phyloP scores from a whole-genome alignment of 208 protist genomes.

The Sergeia podlipaevii region DNA sequence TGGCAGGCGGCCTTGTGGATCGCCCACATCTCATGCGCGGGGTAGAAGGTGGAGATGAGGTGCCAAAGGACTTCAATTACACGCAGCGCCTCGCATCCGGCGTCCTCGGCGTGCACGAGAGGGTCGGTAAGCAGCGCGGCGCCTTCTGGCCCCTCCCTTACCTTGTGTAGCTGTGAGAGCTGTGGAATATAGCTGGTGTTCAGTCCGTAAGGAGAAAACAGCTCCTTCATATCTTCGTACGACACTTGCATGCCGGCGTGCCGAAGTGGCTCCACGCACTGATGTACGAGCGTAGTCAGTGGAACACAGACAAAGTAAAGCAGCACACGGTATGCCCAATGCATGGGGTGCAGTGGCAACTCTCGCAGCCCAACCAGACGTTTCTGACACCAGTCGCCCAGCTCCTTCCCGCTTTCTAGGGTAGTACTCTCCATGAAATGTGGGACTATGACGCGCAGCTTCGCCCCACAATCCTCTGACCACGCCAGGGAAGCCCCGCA shows the following conservation, averaged over 20 bases:
- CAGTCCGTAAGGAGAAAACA: slow-evolving; percentile 22
- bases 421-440: slow-evolving; percentile 29
- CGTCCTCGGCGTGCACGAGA: slow-evolving; percentile 7
- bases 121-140: slow-evolving; percentile 4
- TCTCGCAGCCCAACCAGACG: slow-evolving; percentile 20
- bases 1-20: slow-evolving; percentile 68
- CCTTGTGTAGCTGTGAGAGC: slow-evolving; percentile 9
- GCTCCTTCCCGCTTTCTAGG: slow-evolving; percentile 9
- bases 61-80: slow-evolving; percentile 41
- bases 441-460: slow-evolving; percentile 9
- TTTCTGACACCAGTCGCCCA: slow-evolving; percentile 33
- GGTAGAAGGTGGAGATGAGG: slow-evolving; percentile 72
- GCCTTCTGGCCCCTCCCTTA: not conserved
- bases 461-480: slow-evolving; percentile 6
- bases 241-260: not conserved
- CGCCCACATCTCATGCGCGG: slow-evolving; percentile 72
- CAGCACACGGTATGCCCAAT: slow-evolving; percentile 74
- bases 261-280: slow-evolving; percentile 6
- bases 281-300: slow-evolving; percentile 26
- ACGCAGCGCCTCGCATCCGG: slow-evolving; percentile 53
- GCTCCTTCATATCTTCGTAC: slow-evolving; percentile 8
- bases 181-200: slow-evolving; percentile 13
- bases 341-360: slow-evolving; percentile 39
- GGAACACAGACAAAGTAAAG: slow-evolving; percentile 66
- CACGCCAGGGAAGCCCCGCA: slow-evolving; percentile 24